Evolutionary conservation across 139 green algal species (phyloP).

Genomic region (Pleodorina starrii): DNA sequence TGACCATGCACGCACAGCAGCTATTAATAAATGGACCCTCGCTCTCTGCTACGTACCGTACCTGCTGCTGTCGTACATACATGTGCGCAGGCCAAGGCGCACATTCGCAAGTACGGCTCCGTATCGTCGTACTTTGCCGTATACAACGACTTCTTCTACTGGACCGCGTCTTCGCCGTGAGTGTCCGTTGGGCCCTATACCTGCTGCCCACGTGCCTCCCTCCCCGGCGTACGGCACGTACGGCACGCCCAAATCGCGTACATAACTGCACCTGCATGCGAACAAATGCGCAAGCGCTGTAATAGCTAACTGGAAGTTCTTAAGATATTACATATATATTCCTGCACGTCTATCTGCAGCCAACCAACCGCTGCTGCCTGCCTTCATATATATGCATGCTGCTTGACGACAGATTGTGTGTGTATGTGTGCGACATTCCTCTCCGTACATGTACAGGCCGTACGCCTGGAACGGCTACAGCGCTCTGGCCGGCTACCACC

Average conservation of each 20-base stretch:
- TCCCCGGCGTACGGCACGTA: too few relatives aligned
- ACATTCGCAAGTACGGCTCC: background rate
- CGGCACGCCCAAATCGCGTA: background rate
- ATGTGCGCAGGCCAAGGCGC: constrained; percentile 13
- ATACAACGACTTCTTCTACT: constrained; percentile 80
- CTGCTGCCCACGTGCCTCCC: background rate
- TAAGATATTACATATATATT: background rate
- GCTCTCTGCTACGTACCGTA: too few relatives aligned
- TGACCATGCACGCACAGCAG: background rate
- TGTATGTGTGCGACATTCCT: background rate
- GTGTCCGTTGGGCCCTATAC: background rate
- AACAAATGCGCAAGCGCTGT: background rate
- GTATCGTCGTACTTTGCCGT: constrained; percentile 60
- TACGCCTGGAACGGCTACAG: background rate
- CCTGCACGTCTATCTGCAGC: background rate
- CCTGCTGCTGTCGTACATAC: background rate
- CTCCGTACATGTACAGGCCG: background rate
- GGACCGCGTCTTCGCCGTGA: constrained; percentile 89
- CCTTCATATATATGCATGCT: background rate
- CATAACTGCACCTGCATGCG: background rate
- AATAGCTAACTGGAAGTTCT: background rate
- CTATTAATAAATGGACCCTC: too few relatives aligned
- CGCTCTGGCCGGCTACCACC: constrained; percentile 28
- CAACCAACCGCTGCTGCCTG: background rate
- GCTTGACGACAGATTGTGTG: background rate